Base-by-base conservation (phyloP, 2,329 filamentous ascomycete species). In the Neocucurbitaria cava region DNA sequence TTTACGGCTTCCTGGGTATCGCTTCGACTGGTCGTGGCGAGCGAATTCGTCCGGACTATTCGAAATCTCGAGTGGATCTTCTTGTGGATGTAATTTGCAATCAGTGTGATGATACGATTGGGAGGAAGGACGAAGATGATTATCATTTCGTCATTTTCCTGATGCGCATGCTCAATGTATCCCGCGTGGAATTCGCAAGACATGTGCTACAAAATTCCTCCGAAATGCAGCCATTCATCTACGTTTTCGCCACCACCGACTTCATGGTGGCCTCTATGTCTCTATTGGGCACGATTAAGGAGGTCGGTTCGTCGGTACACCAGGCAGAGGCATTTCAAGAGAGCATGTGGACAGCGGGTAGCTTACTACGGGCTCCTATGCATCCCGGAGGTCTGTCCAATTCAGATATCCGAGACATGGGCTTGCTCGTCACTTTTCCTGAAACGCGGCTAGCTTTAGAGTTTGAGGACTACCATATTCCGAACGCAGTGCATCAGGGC, bases 21-120 rank as follows among this genome's bases (percentile, higher is more conserved):
- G 60, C 60, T 13, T 52, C 53, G 10, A 48, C 38, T 30, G 48
- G 48, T 5, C 49, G 43, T 15, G 44, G 49, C 26, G 44, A 56
- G 8, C 36, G 21, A 30, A 62, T 62, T n/a, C 39, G 42, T 8
- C 59, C 59, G 3, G 56, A 62, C 23, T 62, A 62, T 24, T 50
- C 45, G 20, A 59, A 55, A 21, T 8, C 46, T n/a, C 47, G 46
- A 0, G 53, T 52, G 1, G 59, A 59, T n/a, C 49, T 62, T 1
- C 54, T 62, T 11, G 56, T 59, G 3, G 59, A 57, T 17, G 59
- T 62, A 3, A 53, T 62, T 40, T 51, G 46, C 4, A 60, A 62
- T 21, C 56, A 62, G 31, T 59, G 49, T 3, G 26, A 49, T 7
- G 52, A 28, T 15, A 38, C 46, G 0, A 5, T 9, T 3, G 36